A percentile compares a stretch with the other conserved stretches of the same genome.
Evolutionary conservation across 371 early-diverging fungal species (phyloP).

Genomic region (Fennellomyces sp.): DNA sequence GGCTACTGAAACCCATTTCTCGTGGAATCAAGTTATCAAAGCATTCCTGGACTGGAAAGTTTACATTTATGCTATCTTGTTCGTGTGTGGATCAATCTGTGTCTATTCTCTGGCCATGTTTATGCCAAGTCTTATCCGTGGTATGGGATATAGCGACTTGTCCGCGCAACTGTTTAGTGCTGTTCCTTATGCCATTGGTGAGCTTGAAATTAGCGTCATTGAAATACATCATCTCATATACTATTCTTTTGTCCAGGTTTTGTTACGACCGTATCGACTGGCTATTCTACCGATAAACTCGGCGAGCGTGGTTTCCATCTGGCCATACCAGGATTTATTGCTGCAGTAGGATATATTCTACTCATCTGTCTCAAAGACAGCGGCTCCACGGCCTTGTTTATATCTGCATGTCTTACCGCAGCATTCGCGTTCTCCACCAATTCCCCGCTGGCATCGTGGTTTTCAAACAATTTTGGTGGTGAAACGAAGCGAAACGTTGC

Average conservation of each 20-base stretch:
- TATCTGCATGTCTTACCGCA: slow-evolving; percentile 52
- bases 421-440: slow-evolving; percentile 64
- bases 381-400: slow-evolving; percentile 31
- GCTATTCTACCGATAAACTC: slow-evolving; percentile 65
- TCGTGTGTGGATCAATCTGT: slow-evolving; percentile 47
- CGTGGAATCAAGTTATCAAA: slow-evolving; percentile 56
- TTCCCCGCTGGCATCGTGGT: slow-evolving; percentile 53
- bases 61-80: slow-evolving; percentile 56
- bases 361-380: slow-evolving; percentile 38
- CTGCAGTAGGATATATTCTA: slow-evolving; percentile 65
- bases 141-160: slow-evolving; percentile 57
- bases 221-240: no score
- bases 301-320: slow-evolving; percentile 69
- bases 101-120: slow-evolving; percentile 67
- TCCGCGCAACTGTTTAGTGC: slow-evolving; percentile 46
- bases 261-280: slow-evolving; percentile 50
- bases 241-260: slow-evolving; percentile 28
- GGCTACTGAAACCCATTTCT: slow-evolving; percentile 58
- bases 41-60: slow-evolving; percentile 63
- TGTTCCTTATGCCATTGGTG: slow-evolving; percentile 14
- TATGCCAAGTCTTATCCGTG: slow-evolving; percentile 70
- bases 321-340: slow-evolving; percentile 57
- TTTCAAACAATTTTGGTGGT: slow-evolving; percentile 62
- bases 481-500: slow-evolving; percentile 67
- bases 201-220: no score